These are phyloP conservation scores for Fusarium floridanum DNA, from an alignment of 2,329 filamentous ascomycete genomes.

Conservation along the genomic window DNA sequence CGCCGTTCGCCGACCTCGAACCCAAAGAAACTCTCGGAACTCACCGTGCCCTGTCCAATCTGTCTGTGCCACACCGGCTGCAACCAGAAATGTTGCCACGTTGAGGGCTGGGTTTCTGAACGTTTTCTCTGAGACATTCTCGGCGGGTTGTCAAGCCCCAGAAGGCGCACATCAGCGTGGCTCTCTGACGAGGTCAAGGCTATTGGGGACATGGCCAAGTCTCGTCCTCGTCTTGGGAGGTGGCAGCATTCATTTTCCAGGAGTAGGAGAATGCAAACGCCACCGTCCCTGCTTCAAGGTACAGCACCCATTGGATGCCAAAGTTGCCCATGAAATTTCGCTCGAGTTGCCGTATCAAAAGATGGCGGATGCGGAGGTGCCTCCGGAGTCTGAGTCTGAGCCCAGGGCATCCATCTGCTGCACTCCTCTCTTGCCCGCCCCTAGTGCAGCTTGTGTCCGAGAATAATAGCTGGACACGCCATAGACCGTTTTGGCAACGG, in stretches of 20 bases:
- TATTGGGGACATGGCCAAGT: constrained; percentile 23
- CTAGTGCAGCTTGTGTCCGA: not conserved
- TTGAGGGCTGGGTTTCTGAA: constrained; percentile 18
- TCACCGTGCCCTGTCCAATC: constrained; percentile 21
- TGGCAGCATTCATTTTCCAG: constrained; percentile 19
- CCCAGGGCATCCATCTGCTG: not conserved
- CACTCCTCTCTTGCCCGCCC: not conserved
- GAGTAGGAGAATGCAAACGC: constrained; percentile 41
- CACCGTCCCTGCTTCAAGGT: constrained; percentile 38
- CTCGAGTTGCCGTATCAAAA: not conserved
- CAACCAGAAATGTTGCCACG: constrained; percentile 29
- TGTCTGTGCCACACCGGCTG: constrained; percentile 29
- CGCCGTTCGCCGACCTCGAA: constrained; percentile 4
- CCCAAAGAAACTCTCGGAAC: constrained; percentile 10
- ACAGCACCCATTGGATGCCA: constrained; percentile 7
- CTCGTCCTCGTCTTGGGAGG: constrained; percentile 14
- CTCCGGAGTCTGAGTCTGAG: constrained; percentile 10
- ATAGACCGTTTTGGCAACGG: constrained; percentile 9
- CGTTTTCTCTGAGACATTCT: constrained; percentile 9
- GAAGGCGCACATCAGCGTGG: constrained; percentile 26
- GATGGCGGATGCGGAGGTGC: constrained; percentile 1
- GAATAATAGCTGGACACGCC: not conserved
- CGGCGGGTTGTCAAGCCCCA: constrained; percentile 17
- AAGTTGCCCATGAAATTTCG: constrained; percentile 7
- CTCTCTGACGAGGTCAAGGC: constrained; percentile 18